Percentiles rank a stretch among this genome's conserved stretches.
Conservation (phyloP, 208 protist species). For the Kentomonas sorsogonicus region DNA sequence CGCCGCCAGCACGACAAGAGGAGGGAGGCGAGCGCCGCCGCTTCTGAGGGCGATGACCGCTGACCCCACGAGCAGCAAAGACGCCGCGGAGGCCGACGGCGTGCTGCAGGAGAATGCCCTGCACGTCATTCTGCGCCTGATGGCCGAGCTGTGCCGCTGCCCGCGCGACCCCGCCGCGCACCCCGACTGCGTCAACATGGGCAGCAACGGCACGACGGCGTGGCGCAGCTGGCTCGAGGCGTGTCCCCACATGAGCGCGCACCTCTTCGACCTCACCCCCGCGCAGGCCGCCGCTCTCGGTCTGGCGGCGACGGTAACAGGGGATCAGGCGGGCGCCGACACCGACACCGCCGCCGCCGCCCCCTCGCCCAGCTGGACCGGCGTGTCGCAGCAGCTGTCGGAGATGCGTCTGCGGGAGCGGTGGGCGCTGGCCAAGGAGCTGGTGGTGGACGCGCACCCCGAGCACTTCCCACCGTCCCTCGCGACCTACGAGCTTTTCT, state of each 20-base stretch:
- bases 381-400: constrained; percentile 52
- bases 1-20: background rate
- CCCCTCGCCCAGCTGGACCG: constrained; percentile 25
- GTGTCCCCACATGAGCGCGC: constrained; percentile 69
- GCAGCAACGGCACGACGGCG: too few relatives aligned
- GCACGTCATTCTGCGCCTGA: constrained; percentile 59
- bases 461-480: constrained; percentile 46
- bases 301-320: background rate
- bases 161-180: constrained; percentile 27
- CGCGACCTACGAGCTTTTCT: constrained; percentile 46
- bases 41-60: background rate
- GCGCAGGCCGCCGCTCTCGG: constrained; percentile 25
- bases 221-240: constrained; percentile 68
- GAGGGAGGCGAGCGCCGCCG: background rate
- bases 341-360: background rate
- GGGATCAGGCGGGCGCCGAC: background rate
- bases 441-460: constrained; percentile 40
- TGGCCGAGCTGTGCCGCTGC: constrained; percentile 55
- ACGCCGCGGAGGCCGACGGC: constrained; percentile 1
- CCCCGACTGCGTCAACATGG: too few relatives aligned
- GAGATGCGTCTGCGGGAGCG: constrained; percentile 42
- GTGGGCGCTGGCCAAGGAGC: constrained; percentile 46
- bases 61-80: constrained; percentile 6
- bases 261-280: constrained; percentile 52
- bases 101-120: constrained; percentile 18